Evolutionary conservation across 345 rosid species (phyloP).

Genomic region (Combretum micranthum): DNA sequence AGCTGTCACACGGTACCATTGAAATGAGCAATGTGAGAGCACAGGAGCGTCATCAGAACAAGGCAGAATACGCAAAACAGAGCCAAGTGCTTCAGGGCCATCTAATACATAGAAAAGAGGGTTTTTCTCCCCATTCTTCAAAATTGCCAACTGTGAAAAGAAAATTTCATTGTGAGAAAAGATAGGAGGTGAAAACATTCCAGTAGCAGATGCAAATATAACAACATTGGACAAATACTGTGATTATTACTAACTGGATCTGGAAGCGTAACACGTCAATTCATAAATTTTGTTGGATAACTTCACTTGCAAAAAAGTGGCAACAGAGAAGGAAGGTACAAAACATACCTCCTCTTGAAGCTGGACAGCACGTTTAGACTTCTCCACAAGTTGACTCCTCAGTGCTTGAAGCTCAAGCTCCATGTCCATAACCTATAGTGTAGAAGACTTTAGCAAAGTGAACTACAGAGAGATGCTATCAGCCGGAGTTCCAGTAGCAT

Average conservation of each 20-base stretch:
- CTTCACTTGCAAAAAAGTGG: too few relatives aligned
- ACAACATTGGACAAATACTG: background rate
- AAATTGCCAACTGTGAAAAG: slow-evolving; percentile 50
- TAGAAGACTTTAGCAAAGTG: background rate
- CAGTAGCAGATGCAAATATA: background rate
- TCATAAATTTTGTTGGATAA: too few relatives aligned
- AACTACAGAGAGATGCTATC: background rate
- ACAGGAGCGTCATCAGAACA: slow-evolving; percentile 65
- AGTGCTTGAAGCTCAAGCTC: slow-evolving; percentile 78
- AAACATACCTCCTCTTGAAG: slow-evolving; percentile 62
- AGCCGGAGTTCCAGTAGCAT: background rate
- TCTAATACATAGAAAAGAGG: slow-evolving; percentile 61
- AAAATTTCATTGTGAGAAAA: background rate
- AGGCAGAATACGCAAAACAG: slow-evolving; percentile 56
- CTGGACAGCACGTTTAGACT: slow-evolving; percentile 59
- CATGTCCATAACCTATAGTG: slow-evolving; percentile 87
- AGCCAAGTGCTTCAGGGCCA: slow-evolving; percentile 84
- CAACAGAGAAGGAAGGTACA: background rate
- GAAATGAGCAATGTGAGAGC: slow-evolving; percentile 61
- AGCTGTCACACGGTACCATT: slow-evolving; percentile 75
- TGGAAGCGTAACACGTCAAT: too few relatives aligned
- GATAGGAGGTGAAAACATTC: background rate
- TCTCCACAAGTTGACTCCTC: slow-evolving; percentile 74
- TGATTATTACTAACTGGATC: too few relatives aligned
- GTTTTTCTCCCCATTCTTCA: slow-evolving; percentile 50